phyloP scores from a whole-genome alignment of 371 early-diverging fungal genomes.

The Mucor saturninus region DNA sequence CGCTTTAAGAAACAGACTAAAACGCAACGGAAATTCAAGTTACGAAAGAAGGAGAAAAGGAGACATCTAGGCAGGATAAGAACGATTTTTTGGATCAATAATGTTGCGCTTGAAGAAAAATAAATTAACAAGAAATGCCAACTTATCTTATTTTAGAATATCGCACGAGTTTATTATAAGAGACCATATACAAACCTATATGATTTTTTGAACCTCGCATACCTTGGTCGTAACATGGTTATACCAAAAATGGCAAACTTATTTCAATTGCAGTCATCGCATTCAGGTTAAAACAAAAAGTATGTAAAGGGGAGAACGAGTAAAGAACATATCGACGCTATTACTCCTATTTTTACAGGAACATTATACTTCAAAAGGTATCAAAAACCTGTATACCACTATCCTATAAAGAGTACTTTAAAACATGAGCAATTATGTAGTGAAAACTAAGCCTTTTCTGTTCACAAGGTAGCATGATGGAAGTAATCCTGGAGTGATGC shows the following conservation, averaged over 20 bases:
- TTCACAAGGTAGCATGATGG: background rate
- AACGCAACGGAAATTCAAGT: slow-evolving; percentile 6
- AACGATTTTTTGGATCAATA: slow-evolving; percentile 14
- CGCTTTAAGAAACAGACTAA: slow-evolving; percentile 7
- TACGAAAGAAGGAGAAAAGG: background rate
- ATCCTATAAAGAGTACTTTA: background rate
- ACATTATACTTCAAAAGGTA: slow-evolving; percentile 10
- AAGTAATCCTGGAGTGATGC: slow-evolving; percentile 7
- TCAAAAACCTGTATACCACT: slow-evolving; percentile 11
- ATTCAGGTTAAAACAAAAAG: slow-evolving; percentile 10
- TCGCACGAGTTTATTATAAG: slow-evolving; percentile 15
- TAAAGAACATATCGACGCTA: background rate
- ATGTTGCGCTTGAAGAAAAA: background rate
- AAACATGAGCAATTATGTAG: background rate
- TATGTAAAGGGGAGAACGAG: background rate
- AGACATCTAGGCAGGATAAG: background rate
- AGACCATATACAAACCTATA: slow-evolving; percentile 1
- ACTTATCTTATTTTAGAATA: slow-evolving; percentile 9
- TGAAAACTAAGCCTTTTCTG: no score
- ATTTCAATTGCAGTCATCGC: slow-evolving; percentile 19
- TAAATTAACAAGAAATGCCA: no score
- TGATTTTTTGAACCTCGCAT: slow-evolving; percentile 10
- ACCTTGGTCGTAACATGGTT: slow-evolving; percentile 19
- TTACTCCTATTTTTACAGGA: background rate
- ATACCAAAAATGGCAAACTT: slow-evolving; percentile 24